Evolutionary conservation across 306 rosid genomes (phyloP).

Genomic region (Erythrophleum fordii): DNA sequence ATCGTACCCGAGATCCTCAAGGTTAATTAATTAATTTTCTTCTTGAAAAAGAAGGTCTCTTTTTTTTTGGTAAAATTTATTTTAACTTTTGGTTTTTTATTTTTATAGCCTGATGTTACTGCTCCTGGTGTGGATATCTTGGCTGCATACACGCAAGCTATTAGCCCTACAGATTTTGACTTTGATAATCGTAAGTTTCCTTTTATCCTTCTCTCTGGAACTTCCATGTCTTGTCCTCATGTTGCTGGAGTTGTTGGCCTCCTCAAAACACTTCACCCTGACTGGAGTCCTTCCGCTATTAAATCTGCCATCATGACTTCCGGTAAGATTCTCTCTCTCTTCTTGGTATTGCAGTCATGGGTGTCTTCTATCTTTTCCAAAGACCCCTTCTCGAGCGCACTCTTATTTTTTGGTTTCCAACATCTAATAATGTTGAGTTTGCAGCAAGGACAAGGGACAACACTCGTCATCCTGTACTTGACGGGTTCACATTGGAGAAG

Average conservation of each 20-base stretch:
- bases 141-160: background rate
- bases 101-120: background rate
- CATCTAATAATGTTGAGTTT: no score
- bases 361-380: no score
- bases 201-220: background rate
- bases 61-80: no score
- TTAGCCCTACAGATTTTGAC: background rate
- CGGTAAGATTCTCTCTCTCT: no score
- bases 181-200: background rate
- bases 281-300: background rate
- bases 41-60: no score
- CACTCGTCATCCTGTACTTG: no score
- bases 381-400: fast-evolving
- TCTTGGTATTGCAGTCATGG: no score
- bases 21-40: background rate
- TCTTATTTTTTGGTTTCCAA: no score
- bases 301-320: no score
- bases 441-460: no score
- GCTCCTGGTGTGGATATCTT: background rate
- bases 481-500: no score
- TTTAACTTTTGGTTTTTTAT: background rate
- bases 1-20: background rate
- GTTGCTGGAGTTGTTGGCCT: background rate
- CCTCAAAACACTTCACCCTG: background rate
- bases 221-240: constrained; percentile 6